These are phyloP conservation scores for Agaricus subrufescens DNA, from an alignment of 768 basidiomycete genomes.

Conservation along the genomic window DNA sequence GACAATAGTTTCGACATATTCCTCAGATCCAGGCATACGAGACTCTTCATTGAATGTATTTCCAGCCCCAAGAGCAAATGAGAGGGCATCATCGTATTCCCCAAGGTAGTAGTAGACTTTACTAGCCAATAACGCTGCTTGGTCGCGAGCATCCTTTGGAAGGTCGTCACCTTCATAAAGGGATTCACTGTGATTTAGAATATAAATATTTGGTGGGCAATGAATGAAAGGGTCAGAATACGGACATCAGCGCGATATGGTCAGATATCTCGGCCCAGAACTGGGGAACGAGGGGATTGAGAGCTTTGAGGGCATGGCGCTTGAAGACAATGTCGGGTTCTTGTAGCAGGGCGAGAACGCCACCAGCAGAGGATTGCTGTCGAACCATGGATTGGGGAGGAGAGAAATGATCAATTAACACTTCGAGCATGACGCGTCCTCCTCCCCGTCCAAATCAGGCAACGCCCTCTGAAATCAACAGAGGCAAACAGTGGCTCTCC, in stretches of 20 bases:
- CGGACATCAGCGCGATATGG: conserved; percentile 84
- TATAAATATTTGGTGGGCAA: conserved; percentile 9
- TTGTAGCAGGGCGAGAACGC: conserved; percentile 85
- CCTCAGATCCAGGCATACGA: conserved; percentile 58
- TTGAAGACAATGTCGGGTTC: conserved; percentile 88
- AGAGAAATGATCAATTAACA: conserved; percentile 14
- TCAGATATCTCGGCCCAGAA: conserved; percentile 99
- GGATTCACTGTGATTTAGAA: conserved; percentile 60
- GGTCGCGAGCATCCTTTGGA: conserved; percentile 66
- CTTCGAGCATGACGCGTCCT: conserved; percentile 41
- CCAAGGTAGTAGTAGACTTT: conserved; percentile 98
- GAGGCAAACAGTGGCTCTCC: conserved; percentile 17
- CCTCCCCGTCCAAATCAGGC: conserved; percentile 19
- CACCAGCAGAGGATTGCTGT: conserved; percentile 78
- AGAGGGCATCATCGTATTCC: conserved; percentile 92
- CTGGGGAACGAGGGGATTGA: conserved; percentile 81
- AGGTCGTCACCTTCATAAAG: conserved; percentile 83
- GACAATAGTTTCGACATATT: conserved; percentile 92
- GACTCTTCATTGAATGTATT: conserved; percentile 77
- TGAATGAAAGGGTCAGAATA: conserved; percentile 14
- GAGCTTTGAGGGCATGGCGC: conserved; percentile 82
- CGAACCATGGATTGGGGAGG: conserved; percentile 53
- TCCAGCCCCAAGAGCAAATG: conserved; percentile 91
- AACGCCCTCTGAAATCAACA: not conserved
- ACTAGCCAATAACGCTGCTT: conserved; percentile 90